A percentile compares a stretch with the other conserved stretches of the same genome.
Evolutionary conservation across 148 eudicot genomes (phyloP).

Genomic region (Rhododendron simsii): DNA sequence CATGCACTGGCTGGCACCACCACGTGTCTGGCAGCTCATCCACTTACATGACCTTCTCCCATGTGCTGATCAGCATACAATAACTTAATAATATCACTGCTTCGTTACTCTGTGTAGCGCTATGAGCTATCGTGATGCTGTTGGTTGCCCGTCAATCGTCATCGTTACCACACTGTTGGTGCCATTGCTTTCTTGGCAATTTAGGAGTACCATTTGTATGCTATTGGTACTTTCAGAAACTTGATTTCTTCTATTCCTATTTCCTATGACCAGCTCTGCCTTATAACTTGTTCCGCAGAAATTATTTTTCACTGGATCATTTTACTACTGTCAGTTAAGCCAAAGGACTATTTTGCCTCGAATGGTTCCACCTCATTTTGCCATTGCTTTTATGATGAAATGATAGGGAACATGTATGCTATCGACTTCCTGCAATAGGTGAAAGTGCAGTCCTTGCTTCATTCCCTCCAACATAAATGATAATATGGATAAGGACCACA

Average conservation of each 20-base stretch:
- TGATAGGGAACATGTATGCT: neutral
- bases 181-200: neutral
- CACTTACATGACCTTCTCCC: neutral
- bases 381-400: neutral
- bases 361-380: neutral
- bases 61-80: neutral
- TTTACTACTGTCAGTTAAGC: neutral
- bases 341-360: neutral
- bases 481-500: neutral
- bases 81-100: neutral
- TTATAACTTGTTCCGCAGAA: neutral
- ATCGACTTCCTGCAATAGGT: neutral
- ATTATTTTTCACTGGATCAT: neutral
- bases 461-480: neutral
- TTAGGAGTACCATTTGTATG: neutral
- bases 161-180: neutral
- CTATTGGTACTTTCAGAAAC: neutral
- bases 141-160: neutral
- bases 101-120: neutral
- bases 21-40: neutral
- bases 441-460: neutral
- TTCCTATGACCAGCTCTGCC: neutral
- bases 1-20: neutral
- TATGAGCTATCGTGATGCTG: neutral
- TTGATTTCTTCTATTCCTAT: neutral